phyloP scores from a whole-genome alignment of 306 rosid genomes.

The Malus domestica region DNA sequence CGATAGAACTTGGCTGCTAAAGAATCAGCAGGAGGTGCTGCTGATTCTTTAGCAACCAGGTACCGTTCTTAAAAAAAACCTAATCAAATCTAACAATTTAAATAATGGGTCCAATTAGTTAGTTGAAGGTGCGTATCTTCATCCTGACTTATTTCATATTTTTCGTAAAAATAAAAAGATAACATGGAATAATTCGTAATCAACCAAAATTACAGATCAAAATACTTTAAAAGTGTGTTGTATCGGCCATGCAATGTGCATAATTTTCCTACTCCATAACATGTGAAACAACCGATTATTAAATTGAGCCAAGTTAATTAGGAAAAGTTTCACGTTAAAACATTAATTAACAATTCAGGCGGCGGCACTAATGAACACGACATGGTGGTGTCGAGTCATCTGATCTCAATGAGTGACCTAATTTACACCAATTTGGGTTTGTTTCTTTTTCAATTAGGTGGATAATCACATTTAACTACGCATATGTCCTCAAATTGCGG shows the following conservation, averaged over 20 bases:
- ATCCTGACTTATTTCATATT: not conserved
- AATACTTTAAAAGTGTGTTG: not conserved
- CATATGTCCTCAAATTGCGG: constrained; percentile 28
- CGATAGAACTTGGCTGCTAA: too few relatives aligned
- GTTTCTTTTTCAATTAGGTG: constrained; percentile 29
- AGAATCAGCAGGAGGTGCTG: too few relatives aligned
- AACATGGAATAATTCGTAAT: not conserved
- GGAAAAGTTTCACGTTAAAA: not conserved
- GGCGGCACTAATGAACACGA: constrained; percentile 36
- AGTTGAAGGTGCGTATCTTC: not conserved
- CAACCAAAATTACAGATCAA: not conserved
- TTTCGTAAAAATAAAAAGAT: not conserved
- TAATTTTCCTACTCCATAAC: not conserved
- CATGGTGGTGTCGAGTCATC: constrained; percentile 52
- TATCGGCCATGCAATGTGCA: constrained; percentile 1
- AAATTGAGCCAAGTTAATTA: not conserved
- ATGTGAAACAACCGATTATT: not conserved
- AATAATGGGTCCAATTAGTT: not conserved
- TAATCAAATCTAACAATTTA: not conserved
- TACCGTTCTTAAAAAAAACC: too few relatives aligned
- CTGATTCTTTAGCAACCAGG: too few relatives aligned
- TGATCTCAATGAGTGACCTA: constrained; percentile 29
- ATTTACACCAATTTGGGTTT: constrained; percentile 18
- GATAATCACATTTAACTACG: constrained; percentile 27
- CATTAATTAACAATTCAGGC: not conserved